Percentiles rank a stretch among this genome's conserved stretches.
Evolutionary conservation across 164 flowering plant genomes (phyloP).

Genomic region (Annona cherimola): DNA sequence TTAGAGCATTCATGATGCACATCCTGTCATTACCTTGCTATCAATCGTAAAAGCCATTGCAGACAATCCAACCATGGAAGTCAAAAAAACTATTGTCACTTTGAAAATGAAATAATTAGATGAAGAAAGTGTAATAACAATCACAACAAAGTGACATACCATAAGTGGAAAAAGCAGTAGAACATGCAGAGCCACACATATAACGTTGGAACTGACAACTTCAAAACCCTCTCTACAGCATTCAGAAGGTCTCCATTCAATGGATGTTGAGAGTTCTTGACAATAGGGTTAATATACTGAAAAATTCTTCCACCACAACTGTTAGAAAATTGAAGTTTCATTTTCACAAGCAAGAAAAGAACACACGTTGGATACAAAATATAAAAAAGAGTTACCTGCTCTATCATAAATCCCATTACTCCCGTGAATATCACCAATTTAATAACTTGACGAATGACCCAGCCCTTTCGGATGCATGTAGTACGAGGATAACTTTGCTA

Average conservation of each 20-base stretch:
- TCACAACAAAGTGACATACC: conserved; percentile 36
- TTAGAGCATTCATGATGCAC: too few species aligned
- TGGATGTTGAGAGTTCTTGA: conserved; percentile 90
- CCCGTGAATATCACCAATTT: conserved; percentile 90
- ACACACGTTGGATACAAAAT: not conserved
- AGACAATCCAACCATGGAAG: too few species aligned
- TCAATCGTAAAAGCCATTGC: too few species aligned
- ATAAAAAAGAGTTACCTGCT: conserved; percentile 52
- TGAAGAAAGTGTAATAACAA: not conserved
- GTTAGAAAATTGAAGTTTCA: conserved; percentile 18
- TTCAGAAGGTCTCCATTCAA: conserved; percentile 79
- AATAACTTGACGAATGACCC: conserved; percentile 78
- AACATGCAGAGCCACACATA: conserved; percentile 99
- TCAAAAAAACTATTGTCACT: not conserved
- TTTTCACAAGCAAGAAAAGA: not conserved
- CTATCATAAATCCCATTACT: conserved; percentile 86
- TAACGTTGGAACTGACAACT: conserved; percentile 91
- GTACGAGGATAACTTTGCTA: conserved; percentile 89
- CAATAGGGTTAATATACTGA: conserved; percentile 98
- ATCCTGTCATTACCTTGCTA: too few species aligned
- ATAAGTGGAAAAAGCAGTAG: conserved; percentile 94
- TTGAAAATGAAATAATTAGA: not conserved
- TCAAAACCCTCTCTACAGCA: conserved; percentile 90
- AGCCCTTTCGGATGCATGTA: conserved; percentile 67
- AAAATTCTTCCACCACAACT: conserved; percentile 21